These are phyloP conservation scores for Erysiphe pulchra DNA, from an alignment of 2,329 filamentous ascomycete genomes.

Conservation along the genomic window DNA sequence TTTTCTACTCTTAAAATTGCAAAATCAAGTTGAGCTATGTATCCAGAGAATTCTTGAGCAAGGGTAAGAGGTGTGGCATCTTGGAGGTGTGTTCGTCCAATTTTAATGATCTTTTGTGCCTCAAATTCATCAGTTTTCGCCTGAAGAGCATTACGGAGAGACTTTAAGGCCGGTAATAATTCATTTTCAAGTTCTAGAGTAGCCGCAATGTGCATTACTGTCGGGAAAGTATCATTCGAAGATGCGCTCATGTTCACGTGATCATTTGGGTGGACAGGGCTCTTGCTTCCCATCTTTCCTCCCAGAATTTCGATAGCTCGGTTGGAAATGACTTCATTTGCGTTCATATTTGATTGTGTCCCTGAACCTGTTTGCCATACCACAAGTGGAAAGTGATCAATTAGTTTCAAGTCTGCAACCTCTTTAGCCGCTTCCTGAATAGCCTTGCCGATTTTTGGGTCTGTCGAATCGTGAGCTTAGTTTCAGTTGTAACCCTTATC, in stretches of 20 bases:
- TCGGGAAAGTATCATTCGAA: constrained; percentile 98
- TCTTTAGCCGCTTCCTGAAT: constrained; percentile 88
- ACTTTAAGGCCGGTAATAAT: constrained; percentile 60
- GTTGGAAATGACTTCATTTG: constrained; percentile 99
- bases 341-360: constrained; percentile 98
- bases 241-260: constrained; percentile 98
- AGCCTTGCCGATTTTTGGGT: constrained; percentile 70
- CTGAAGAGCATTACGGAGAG: constrained; percentile 61
- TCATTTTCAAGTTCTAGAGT: constrained; percentile 76
- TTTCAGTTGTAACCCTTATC: constrained; percentile 1
- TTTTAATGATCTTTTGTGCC: constrained; percentile 82
- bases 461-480: constrained; percentile 19
- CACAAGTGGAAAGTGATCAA: constrained; percentile 94
- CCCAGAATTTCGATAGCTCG: constrained; percentile 94
- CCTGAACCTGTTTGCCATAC: constrained; percentile 99
- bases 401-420: constrained; percentile 76
- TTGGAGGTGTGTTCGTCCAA: constrained; percentile 89
- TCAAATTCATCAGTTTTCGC: constrained; percentile 75
- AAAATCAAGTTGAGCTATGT: constrained; percentile 80
- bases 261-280: constrained; percentile 96
- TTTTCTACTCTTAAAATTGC: constrained; percentile 70
- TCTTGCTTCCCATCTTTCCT: constrained; percentile 84
- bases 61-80: constrained; percentile 90
- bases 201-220: constrained; percentile 97
- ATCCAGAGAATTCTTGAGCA: constrained; percentile 93